phyloP scores from a whole-genome alignment of 1,284 basidiomycete genomes.

The Pseudozyma hubeiensis region DNA sequence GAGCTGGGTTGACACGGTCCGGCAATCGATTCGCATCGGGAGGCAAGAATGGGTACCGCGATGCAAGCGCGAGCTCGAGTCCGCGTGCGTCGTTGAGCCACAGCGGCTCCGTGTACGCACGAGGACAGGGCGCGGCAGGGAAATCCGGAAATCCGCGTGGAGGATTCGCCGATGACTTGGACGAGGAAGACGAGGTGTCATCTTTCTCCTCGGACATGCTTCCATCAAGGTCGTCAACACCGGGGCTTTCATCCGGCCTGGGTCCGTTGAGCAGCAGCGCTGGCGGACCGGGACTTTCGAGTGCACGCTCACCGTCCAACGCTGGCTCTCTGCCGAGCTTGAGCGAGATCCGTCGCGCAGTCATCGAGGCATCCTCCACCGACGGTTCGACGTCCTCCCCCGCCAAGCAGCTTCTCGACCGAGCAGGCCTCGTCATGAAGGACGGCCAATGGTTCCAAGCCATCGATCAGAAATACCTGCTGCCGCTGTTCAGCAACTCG shows the following conservation, averaged over 20 bases:
- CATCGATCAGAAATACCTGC: conserved; percentile 90
- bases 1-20: conserved; percentile 34
- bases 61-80: conserved; percentile 34
- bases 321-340: conserved; percentile 18
- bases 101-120: conserved; percentile 18
- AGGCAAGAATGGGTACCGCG: conserved; percentile 35
- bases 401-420: conserved; percentile 58
- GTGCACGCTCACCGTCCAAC: conserved; percentile 15
- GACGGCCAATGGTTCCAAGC: conserved; percentile 93
- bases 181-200: conserved; percentile 44
- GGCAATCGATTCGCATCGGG: conserved; percentile 22
- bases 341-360: conserved; percentile 41
- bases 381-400: conserved; percentile 38
- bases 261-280: conserved; percentile 7
- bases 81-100: conserved; percentile 35
- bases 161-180: conserved; percentile 50
- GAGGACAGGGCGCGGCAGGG: conserved; percentile 9
- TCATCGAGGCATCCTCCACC: conserved; percentile 32
- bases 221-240: conserved; percentile 29
- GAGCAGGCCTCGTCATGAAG: conserved; percentile 68
- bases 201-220: conserved; percentile 31
- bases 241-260: conserved; percentile 17
- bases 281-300: conserved; percentile 11
- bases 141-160: conserved; percentile 10
- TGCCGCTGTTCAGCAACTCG: conserved; percentile 90